A percentile compares a stretch with the other conserved stretches of the same genome.
Conservation (phyloP, 2,329 filamentous ascomycete species). For the Colletotrichum echinochloae region DNA sequence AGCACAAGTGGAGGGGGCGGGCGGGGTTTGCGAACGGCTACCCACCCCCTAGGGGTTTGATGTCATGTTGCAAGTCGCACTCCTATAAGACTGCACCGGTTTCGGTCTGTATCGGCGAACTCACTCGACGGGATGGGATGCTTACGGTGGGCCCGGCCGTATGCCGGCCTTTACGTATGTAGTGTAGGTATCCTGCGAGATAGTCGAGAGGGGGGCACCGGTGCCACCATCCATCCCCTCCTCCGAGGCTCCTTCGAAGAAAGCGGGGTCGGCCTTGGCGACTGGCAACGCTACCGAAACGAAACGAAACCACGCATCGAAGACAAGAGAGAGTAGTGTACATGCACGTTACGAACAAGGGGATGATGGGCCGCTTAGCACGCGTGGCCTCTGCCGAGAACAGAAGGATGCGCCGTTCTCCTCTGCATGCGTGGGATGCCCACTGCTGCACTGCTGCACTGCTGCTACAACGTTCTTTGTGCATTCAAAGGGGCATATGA, state of each 20-base stretch:
- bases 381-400: slow-evolving; percentile 2
- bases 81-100: slow-evolving; percentile 25
- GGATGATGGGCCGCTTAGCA: background rate
- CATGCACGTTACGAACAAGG: background rate
- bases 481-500: slow-evolving; percentile 10
- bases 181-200: background rate
- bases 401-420: background rate
- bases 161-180: slow-evolving; percentile 35
- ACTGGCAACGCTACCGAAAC: background rate
- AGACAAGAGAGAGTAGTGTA: background rate
- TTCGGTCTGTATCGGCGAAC: slow-evolving; percentile 38
- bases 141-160: slow-evolving; percentile 37
- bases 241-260: slow-evolving; percentile 23
- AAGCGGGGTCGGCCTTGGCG: slow-evolving; percentile 15
- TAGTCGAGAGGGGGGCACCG: slow-evolving; percentile 19
- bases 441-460: background rate
- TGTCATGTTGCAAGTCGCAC: slow-evolving; percentile 35
- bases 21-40: too few relatives aligned
- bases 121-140: slow-evolving; percentile 35
- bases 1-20: slow-evolving; percentile 35
- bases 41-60: slow-evolving; percentile 29
- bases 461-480: background rate
- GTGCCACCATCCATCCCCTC: too few relatives aligned
- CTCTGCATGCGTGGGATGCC: background rate
- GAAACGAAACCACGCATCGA: too few relatives aligned